Evolutionary conservation across 306 rosid species (phyloP).

Genomic region (Vigna reflexopilosa): DNA sequence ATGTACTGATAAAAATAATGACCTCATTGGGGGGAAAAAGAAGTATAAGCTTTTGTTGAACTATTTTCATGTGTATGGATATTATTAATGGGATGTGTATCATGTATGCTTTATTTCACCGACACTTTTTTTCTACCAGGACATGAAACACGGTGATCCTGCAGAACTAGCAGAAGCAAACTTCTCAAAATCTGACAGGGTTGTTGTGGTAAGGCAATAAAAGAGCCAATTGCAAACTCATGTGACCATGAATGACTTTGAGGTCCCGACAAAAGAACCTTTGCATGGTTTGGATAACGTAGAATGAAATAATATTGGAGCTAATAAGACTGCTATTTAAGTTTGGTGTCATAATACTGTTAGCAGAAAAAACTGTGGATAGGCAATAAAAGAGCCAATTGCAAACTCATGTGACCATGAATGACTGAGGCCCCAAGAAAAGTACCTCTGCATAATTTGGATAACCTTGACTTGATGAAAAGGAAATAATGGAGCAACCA

Average conservation of each 20-base stretch:
- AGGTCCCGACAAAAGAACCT: constrained; percentile 2
- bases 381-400: constrained; percentile 29
- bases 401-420: constrained; percentile 38
- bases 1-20: background rate
- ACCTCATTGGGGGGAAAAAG: background rate
- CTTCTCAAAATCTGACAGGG: background rate
- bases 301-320: background rate
- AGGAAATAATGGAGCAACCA: background rate
- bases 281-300: constrained; percentile 1
- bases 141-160: constrained; percentile 26
- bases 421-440: constrained; percentile 8
- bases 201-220: constrained; percentile 26
- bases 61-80: constrained; percentile 1
- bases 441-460: constrained; percentile 1
- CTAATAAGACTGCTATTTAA: constrained; percentile 21
- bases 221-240: constrained; percentile 36
- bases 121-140: constrained; percentile 28
- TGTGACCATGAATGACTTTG: constrained; percentile 23
- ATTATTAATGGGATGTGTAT: constrained; percentile 10
- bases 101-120: constrained; percentile 35
- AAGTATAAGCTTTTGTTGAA: background rate
- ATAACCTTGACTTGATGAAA: background rate
- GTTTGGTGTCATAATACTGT: background rate
- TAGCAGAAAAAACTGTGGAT: background rate
- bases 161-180: background rate